phyloP scores from a whole-genome alignment of 192 early-diverging fungal genomes.

The Coemansia sp. region DNA sequence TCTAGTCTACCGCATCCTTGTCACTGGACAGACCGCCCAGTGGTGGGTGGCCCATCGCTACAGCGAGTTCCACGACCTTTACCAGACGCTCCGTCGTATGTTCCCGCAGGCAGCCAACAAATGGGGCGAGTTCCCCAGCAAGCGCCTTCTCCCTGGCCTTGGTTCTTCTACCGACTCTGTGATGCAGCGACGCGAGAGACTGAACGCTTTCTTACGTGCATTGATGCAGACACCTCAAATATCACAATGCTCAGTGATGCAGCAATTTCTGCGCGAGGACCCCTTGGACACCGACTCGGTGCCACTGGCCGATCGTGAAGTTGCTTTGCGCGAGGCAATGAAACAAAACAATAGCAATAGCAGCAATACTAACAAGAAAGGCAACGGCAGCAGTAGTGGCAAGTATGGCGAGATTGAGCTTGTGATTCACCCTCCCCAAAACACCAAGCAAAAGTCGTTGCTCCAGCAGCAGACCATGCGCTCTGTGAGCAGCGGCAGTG shows the following conservation, averaged over 20 bases:
- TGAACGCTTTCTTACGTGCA: slow-evolving; percentile 38
- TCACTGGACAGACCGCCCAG: slow-evolving; percentile 37
- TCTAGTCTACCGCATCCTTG: slow-evolving; percentile 49
- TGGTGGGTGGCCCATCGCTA: slow-evolving; percentile 50
- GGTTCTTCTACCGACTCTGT: slow-evolving; percentile 41
- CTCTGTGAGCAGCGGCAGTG: slow-evolving; percentile 37
- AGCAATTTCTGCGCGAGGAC: slow-evolving; percentile 47
- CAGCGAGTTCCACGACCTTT: slow-evolving; percentile 49
- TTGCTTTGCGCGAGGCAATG: slow-evolving; percentile 16
- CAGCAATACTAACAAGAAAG: background rate
- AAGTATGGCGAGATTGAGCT: slow-evolving; percentile 20
- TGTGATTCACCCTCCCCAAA: slow-evolving; percentile 11
- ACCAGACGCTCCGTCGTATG: slow-evolving; percentile 35
- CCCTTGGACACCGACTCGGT: slow-evolving; percentile 33
- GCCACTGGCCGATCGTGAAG: slow-evolving; percentile 30
- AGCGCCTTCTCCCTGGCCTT: slow-evolving; percentile 42
- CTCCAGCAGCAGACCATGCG: slow-evolving; percentile 27
- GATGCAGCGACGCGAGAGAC: slow-evolving; percentile 45
- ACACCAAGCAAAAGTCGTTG: slow-evolving; percentile 1
- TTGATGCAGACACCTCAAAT: slow-evolving; percentile 32
- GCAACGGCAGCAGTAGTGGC: background rate
- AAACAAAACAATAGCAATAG: background rate
- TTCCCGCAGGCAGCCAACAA: slow-evolving; percentile 33
- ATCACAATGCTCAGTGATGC: slow-evolving; percentile 20
- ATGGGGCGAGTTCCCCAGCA: slow-evolving; percentile 51